phyloP scores from a whole-genome alignment of 306 rosid genomes.

The Delonix regia region DNA sequence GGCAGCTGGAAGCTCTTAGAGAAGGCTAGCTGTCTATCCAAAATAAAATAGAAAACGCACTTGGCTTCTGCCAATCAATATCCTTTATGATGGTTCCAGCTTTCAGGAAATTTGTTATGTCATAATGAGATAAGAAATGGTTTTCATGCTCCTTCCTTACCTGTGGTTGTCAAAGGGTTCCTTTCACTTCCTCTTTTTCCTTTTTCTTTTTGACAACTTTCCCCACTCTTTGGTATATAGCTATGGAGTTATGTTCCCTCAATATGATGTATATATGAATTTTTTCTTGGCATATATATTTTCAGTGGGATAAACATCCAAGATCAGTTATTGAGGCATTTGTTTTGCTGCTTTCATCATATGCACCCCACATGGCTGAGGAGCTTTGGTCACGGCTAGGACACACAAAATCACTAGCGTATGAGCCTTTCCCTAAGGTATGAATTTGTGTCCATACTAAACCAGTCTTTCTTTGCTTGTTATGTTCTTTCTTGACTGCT shows the following conservation, averaged over 20 bases:
- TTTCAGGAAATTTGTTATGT: neutral
- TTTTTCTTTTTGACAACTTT: neutral
- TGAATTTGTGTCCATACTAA: slow-evolving; percentile 30
- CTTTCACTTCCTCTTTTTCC: slow-evolving; percentile 7
- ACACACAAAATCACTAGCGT: slow-evolving; percentile 70
- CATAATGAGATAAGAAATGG: neutral
- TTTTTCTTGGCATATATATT: slow-evolving; percentile 30
- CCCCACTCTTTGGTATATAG: neutral
- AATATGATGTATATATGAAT: neutral
- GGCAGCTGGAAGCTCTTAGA: neutral
- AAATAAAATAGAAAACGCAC: slow-evolving; percentile 11
- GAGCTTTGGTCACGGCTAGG: slow-evolving; percentile 98
- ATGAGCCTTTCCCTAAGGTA: slow-evolving; percentile 87
- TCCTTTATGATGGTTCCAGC: neutral
- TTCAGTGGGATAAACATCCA: slow-evolving; percentile 94
- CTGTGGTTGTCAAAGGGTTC: slow-evolving; percentile 21
- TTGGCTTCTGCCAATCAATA: neutral
- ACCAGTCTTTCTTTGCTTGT: slow-evolving; percentile 19
- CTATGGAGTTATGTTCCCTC: neutral
- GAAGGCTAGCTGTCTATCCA: slow-evolving; percentile 4
- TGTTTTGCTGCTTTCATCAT: slow-evolving; percentile 87
- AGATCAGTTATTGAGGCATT: slow-evolving; percentile 72
- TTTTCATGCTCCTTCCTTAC: slow-evolving; percentile 1
- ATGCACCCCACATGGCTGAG: slow-evolving; percentile 96
- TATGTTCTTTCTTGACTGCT: slow-evolving; percentile 21